Base-by-base conservation (phyloP, 2,329 filamentous ascomycete genomes). In the Neofusicoccum laricinum region DNA sequence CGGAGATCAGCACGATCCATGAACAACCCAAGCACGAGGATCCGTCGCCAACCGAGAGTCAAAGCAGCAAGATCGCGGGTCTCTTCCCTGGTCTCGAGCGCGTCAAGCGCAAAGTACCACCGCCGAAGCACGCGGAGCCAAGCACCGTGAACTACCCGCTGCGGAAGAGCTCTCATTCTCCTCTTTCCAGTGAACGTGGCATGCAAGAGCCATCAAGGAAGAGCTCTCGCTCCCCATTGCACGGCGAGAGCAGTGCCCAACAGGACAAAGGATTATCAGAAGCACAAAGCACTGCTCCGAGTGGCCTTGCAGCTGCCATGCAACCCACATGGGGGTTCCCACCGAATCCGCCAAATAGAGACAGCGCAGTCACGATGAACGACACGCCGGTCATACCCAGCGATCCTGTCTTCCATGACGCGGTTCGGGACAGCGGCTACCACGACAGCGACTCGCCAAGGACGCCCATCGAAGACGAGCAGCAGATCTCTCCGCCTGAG, bases 361-460 rank as follows among this genome's bases (percentile, higher is more conserved):
- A 82, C 65, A 80, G 77, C 67, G 80, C 75, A 67, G 75, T 80
- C 66, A 76, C 79, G 67, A 73, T 80, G 65, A 75, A 74, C 66
- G 81, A 82, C 69, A 79, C 81, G 58, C 77, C 79, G 45, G 69
- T 77, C 40, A 66, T 77, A 34, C 67, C 73, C 48, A 67, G 67
- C 43, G 70, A 72, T 63, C 61, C 69, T 55, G 67, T 69, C 34
- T 66, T 71, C 38, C 70, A 72, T n/a, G 67, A 74, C 32, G 66
- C 67, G 46, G 69, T 72, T 34, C 74, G 79, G 66, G 79, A 83
- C 66, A 82, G 78, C 69, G 78, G 77, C 8, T 80, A 81, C 64
- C 73, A 79, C 58, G 72, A 75, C 57, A 72, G 30, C 12, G 61
- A 58, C 21, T 51, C 40, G 7, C 30, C 48, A 4, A 15, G 41